A percentile compares a stretch with the other conserved stretches of the same genome.
Evolutionary conservation across 2,329 filamentous ascomycete species (phyloP).

Genomic region (Talaromyces sp.): DNA sequence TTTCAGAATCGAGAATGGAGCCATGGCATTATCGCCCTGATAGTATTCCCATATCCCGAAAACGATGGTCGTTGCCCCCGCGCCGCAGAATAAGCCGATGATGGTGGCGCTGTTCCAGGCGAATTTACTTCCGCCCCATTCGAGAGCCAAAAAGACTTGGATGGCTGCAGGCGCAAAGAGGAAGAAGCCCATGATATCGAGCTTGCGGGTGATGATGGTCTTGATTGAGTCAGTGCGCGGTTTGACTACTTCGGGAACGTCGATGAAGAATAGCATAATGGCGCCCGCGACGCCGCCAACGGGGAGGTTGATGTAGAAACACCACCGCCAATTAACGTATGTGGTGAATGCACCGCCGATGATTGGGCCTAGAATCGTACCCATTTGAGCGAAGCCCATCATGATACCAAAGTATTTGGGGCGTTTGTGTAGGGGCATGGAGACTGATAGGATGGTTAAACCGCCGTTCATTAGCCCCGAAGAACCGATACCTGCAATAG

Average conservation of each 20-base stretch:
- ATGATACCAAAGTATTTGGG: conserved; percentile 18
- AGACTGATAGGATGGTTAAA: conserved; percentile 15
- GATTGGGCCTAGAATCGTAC: conserved; percentile 28
- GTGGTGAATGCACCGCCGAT: conserved; percentile 48
- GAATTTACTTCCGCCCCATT: conserved; percentile 20
- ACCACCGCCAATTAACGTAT: conserved; percentile 45
- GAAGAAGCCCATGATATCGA: conserved; percentile 17
- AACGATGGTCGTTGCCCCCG: conserved; percentile 21
- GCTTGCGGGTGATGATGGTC: conserved; percentile 11
- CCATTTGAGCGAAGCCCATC: conserved; percentile 16
- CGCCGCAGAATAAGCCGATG: conserved; percentile 21
- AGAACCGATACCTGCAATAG: conserved; percentile 33
- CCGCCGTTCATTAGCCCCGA: conserved; percentile 31
- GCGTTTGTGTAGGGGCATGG: conserved; percentile 16
- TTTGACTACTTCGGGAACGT: conserved; percentile 11
- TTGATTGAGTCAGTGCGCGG: conserved; percentile 8
- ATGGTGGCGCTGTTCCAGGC: conserved; percentile 18
- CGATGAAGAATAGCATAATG: conserved; percentile 19
- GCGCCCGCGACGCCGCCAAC: conserved; percentile 14
- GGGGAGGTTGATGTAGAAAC: conserved; percentile 31
- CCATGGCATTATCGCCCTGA: conserved; percentile 27
- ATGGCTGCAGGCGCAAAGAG: conserved; percentile 19
- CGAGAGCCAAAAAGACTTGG: conserved; percentile 20
- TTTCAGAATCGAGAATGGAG: conserved; percentile 36
- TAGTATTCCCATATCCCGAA: conserved; percentile 25